These are phyloP conservation scores for Taphrina deformans DNA, from an alignment of 1,139 yeast genomes.

Conservation along the genomic window DNA sequence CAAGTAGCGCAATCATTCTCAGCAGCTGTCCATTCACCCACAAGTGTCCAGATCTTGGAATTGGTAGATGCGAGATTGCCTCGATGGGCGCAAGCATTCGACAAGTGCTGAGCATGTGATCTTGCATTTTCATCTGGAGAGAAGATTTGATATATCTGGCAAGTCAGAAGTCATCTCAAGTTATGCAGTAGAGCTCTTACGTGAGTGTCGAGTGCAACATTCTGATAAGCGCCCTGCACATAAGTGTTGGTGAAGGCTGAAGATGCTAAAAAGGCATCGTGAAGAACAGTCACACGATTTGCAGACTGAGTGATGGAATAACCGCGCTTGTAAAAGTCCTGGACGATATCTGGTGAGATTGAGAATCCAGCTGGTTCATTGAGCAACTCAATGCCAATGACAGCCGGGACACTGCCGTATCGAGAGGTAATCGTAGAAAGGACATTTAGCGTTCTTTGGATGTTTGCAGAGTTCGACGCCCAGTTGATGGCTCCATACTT, in stretches of 20 bases:
- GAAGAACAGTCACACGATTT: conserved; percentile 52
- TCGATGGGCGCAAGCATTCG: conserved; percentile 66
- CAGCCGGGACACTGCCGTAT: conserved; percentile 72
- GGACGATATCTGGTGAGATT: conserved; percentile 59
- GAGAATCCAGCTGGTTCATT: conserved; percentile 86
- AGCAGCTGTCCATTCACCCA: conserved; percentile 95
- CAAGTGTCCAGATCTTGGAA: conserved; percentile 70
- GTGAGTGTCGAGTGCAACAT: conserved; percentile 23
- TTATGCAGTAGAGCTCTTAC: neutral
- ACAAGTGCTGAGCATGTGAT: conserved; percentile 61
- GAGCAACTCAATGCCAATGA: conserved; percentile 78
- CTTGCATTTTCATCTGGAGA: conserved; percentile 60
- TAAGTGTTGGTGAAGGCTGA: conserved; percentile 13
- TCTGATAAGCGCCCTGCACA: conserved; percentile 32
- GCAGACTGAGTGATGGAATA: conserved; percentile 51
- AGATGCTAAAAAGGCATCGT: conserved; percentile 55
- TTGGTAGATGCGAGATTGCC: conserved; percentile 45
- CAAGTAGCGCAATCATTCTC: conserved; percentile 81
- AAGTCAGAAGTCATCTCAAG: neutral
- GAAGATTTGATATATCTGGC: conserved; percentile 78
- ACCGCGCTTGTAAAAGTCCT: conserved; percentile 58
- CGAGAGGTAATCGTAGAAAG: conserved; percentile 53
- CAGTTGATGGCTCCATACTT: conserved; percentile 58
- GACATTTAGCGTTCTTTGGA: conserved; percentile 56
- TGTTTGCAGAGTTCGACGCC: conserved; percentile 53